Evolutionary conservation across 345 rosid genomes (phyloP), one percentile per base, ranked within the genome.

Genomic region (Gossypium anomalum): DNA sequence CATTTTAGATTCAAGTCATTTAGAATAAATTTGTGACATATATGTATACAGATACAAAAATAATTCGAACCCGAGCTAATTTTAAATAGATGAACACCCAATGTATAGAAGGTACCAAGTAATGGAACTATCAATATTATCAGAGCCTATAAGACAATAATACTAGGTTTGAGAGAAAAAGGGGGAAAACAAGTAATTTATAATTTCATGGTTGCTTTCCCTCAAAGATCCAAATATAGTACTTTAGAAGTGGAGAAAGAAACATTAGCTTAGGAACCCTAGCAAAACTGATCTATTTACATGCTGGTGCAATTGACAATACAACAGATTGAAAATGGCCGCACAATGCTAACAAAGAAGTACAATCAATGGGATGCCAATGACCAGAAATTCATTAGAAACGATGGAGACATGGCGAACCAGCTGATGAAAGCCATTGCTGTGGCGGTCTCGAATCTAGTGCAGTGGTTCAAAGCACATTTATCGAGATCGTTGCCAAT

Each of bases 341-440:
- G 75, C 29, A 41, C 61, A 41, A 10, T 22, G 64, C 64, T 25
- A 59, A 59, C 41, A 14, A 8, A 59, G 23, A 22, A 25, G n/a
- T 59, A 23, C 17, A 59, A 59, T 57, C 62, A 22, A 27, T 57
- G 89, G 53, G 93, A 84, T 67, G 98, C 94, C 82, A 93, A 75
- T 9, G 88, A 78, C 93, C 92, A 92, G 77, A 89, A 91, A 83
- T 89, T 87, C 82, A 90, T 73, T 73, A 92, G 80, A 72, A 88
- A 88, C 49, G 90, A 90, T 0, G 94, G 92, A 57, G 84, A 80
- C 75, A 83, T 78, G 16, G 91, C 86, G 29, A 88, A 84, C 93
- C 94, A 92, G 82, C 90, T 85, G 58, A 92, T 76, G 73, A 88
- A 92, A 19, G 97, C 90, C 89, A 92, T 85, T n/a, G 92, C 89